Percentiles rank a stretch among this genome's conserved stretches.
Evolutionary conservation across 2,329 filamentous ascomycete genomes (phyloP).

Genomic region (Helotiales sp.): DNA sequence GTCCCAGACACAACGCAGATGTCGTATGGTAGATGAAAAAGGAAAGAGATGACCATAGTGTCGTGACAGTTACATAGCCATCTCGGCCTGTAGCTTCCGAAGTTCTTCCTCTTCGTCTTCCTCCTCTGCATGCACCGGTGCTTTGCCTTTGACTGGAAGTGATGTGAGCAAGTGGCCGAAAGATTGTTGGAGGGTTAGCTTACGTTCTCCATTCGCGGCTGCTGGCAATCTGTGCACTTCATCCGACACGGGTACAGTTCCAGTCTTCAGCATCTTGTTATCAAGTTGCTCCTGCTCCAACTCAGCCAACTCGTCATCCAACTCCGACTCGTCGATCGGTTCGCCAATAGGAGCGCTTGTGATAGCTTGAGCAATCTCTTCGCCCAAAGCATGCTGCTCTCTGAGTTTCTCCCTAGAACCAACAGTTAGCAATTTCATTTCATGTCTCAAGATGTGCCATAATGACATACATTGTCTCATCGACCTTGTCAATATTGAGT

Average conservation of each 20-base stretch:
- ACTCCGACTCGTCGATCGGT: constrained; percentile 80
- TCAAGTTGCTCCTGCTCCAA: constrained; percentile 93
- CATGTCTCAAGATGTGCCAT: neutral
- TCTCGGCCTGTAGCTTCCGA: constrained; percentile 90
- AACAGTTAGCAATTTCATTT: constrained; percentile 42
- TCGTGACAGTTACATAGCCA: constrained; percentile 76
- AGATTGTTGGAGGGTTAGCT: constrained; percentile 47
- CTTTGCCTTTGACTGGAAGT: constrained; percentile 56
- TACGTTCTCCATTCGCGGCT: constrained; percentile 76
- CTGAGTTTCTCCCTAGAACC: constrained; percentile 78
- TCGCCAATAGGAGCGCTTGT: constrained; percentile 71
- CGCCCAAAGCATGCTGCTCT: constrained; percentile 90
- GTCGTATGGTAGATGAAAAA: constrained; percentile 29
- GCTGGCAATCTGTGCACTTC: constrained; percentile 77
- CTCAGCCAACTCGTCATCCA: constrained; percentile 83
- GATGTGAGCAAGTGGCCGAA: constrained; percentile 29
- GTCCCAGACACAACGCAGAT: constrained; percentile 33
- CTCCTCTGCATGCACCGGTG: constrained; percentile 63
- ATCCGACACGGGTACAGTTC: constrained; percentile 80
- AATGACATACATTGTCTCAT: constrained; percentile 82
- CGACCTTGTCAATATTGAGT: constrained; percentile 92
- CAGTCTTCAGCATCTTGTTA: constrained; percentile 90
- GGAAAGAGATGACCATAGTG: constrained; percentile 24
- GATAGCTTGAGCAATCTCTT: constrained; percentile 90
- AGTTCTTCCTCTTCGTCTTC: constrained; percentile 97